Percentiles rank a stretch among this genome's conserved stretches.
phyloP scores from a whole-genome alignment of 2,329 filamentous ascomycete species.

The Bipolaris oryzae region DNA sequence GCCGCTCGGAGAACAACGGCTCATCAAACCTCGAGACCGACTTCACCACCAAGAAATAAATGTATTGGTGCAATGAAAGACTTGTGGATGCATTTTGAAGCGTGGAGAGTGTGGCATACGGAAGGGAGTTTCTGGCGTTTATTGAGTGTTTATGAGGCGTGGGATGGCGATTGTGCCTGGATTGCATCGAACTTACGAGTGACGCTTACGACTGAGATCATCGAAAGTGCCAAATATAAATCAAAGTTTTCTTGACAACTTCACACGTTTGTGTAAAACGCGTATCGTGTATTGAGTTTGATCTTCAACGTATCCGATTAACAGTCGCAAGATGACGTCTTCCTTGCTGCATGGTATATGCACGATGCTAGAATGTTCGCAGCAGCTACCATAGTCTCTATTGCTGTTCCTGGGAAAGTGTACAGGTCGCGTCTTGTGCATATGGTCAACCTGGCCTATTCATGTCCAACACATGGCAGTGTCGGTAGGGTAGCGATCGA shows the following conservation, averaged over 20 bases:
- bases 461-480: no score
- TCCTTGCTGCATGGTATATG: background rate
- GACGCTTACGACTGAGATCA: background rate
- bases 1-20: conserved; percentile 69
- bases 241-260: background rate
- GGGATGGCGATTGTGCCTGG: background rate
- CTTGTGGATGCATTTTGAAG: conserved; percentile 4
- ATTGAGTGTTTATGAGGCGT: background rate
- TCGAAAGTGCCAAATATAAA: background rate
- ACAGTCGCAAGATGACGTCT: background rate
- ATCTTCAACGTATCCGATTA: background rate
- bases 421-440: background rate
- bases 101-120: conserved; percentile 13
- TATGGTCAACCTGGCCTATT: background rate
- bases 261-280: background rate
- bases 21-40: conserved; percentile 76
- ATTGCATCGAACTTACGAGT: background rate
- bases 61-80: background rate
- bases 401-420: background rate
- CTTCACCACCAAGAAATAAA: conserved; percentile 73
- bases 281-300: background rate
- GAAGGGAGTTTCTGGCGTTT: conserved; percentile 17
- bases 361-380: background rate
- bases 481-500: background rate
- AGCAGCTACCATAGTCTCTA: background rate